Percentiles rank a stretch among this genome's conserved stretches.
phyloP scores from a whole-genome alignment of 169 alveolate species.

The Plasmodium inui region DNA sequence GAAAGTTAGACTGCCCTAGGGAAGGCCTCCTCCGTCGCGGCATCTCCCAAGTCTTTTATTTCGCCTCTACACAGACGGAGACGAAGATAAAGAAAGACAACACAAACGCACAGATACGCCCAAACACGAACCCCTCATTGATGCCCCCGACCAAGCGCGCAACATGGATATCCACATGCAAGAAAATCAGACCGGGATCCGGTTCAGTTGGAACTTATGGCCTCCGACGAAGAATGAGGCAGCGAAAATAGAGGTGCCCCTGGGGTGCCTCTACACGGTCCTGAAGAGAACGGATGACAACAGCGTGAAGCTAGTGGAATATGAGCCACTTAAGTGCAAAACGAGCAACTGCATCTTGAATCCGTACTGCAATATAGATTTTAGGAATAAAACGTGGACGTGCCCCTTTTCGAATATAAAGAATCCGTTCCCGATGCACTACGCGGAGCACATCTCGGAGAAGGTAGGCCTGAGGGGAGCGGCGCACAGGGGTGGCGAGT shows the following conservation, averaged over 20 bases:
- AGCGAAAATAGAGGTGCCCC: constrained; percentile 96
- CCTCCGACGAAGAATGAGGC: constrained; percentile 96
- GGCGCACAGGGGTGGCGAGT: neutral
- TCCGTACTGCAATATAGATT: constrained; percentile 96
- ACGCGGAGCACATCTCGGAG: constrained; percentile 97
- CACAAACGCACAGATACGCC: neutral
- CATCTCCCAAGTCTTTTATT: neutral
- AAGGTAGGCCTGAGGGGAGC: constrained; percentile 46
- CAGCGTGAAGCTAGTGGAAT: constrained; percentile 93
- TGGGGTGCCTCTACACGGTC: constrained; percentile 96
- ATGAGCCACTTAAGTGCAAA: constrained; percentile 94
- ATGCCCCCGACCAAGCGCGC: neutral
- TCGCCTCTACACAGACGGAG: neutral
- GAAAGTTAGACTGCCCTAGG: neutral
- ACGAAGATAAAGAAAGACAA: too few relatives aligned
- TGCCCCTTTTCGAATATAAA: constrained; percentile 96
- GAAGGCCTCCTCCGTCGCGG: neutral
- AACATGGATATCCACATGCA: constrained; percentile 87
- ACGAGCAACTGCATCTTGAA: constrained; percentile 93
- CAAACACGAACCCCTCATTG: neutral
- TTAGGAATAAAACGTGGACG: constrained; percentile 97
- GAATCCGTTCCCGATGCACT: constrained; percentile 96
- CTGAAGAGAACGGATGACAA: constrained; percentile 87
- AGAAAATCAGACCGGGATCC: constrained; percentile 94
- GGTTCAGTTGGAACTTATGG: constrained; percentile 98